Conservation (phyloP, 176 grass and related monocot genomes). For the Lolium perenne region DNA sequence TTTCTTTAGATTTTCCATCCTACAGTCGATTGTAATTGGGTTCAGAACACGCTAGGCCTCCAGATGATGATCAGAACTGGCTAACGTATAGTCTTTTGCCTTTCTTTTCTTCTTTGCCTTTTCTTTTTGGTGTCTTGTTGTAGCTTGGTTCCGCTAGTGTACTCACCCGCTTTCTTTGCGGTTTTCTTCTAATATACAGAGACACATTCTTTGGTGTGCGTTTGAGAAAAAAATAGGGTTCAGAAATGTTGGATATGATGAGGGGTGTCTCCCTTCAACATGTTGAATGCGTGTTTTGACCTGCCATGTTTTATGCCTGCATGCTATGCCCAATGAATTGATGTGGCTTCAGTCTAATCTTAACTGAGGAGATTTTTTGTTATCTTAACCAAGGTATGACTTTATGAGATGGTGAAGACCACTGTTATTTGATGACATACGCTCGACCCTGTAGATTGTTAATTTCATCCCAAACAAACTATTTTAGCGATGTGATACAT, state of each 20-base stretch:
- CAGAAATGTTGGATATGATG: background rate
- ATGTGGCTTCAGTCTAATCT: background rate
- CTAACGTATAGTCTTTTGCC: too few species aligned
- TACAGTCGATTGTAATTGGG: background rate
- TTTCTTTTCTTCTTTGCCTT: too few species aligned
- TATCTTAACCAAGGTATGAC: background rate
- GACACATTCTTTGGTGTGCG: too few species aligned
- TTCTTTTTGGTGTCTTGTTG: too few species aligned
- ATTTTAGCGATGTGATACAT: conserved; percentile 28
- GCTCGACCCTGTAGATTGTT: background rate
- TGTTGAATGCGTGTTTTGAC: conserved; percentile 3
- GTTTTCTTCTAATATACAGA: too few species aligned
- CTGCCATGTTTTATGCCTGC: background rate
- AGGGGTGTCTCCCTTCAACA: background rate
- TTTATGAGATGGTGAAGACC: background rate
- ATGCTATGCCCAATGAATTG: background rate
- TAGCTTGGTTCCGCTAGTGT: too few species aligned
- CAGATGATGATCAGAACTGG: too few species aligned
- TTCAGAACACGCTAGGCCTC: background rate
- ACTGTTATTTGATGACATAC: conserved; percentile 17
- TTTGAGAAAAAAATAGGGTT: background rate
- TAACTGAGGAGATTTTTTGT: background rate
- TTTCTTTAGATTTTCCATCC: background rate
- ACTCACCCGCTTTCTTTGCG: too few species aligned
- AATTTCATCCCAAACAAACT: background rate